These are phyloP conservation scores for Pythium sukuiense DNA, from an alignment of 352 stramenopile genomes.

Conservation along the genomic window DNA sequence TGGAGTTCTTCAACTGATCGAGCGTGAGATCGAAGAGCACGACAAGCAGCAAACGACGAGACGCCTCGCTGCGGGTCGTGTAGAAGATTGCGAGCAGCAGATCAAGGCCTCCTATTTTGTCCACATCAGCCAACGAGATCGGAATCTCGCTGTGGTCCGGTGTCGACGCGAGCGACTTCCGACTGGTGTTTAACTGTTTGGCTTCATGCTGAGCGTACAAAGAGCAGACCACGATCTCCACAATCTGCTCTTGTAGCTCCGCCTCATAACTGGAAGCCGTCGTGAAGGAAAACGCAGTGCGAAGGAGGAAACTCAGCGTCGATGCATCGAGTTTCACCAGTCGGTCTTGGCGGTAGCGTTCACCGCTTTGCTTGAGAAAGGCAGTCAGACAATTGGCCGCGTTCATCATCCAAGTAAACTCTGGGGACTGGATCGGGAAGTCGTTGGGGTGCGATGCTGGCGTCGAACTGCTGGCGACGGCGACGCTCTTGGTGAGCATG, in stretches of 20 bases:
- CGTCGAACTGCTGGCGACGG: conserved; percentile 33
- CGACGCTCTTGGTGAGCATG: conserved; percentile 47
- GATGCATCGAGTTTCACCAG: background rate
- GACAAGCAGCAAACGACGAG: conserved; percentile 23
- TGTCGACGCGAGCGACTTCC: background rate
- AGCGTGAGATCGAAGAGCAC: conserved; percentile 28
- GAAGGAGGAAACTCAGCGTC: conserved; percentile 1
- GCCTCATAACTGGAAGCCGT: background rate
- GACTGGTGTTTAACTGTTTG: background rate
- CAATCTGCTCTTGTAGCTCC: conserved; percentile 2
- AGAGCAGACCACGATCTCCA: conserved; percentile 8
- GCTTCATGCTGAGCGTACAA: conserved; percentile 8
- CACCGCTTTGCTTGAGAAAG: background rate
- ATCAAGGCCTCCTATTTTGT: conserved; percentile 36
- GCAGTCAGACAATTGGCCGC: background rate
- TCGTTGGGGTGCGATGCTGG: background rate
- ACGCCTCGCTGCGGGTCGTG: conserved; percentile 23
- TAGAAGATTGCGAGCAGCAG: conserved; percentile 40
- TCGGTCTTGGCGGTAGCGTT: conserved; percentile 7
- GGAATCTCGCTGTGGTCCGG: background rate
- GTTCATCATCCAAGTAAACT: background rate
- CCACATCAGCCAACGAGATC: conserved; percentile 28
- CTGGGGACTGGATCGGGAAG: background rate
- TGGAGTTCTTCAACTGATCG: conserved; percentile 12
- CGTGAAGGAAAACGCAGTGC: background rate